A percentile compares a stretch with the other conserved stretches of the same genome.
Conservation (phyloP, 2,329 filamentous ascomycete species). For the Fusarium continuum region DNA sequence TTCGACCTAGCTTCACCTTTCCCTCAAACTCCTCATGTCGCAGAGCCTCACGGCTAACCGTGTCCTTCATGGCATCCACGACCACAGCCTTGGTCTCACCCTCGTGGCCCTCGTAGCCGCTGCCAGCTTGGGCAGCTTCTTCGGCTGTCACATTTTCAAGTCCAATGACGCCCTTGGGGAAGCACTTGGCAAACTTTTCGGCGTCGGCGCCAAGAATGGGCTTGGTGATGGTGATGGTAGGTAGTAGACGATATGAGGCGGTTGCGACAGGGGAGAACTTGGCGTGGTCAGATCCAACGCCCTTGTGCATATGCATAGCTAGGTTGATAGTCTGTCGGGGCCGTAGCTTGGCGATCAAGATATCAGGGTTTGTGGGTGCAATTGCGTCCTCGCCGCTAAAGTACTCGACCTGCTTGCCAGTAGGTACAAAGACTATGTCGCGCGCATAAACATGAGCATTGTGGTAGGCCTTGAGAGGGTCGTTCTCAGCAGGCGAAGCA, state of each 20-base stretch:
- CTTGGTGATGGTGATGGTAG: constrained; percentile 81
- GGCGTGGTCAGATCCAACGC: constrained; percentile 90
- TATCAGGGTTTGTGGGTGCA: constrained; percentile 85
- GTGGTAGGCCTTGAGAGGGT: constrained; percentile 85
- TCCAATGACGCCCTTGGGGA: constrained; percentile 86
- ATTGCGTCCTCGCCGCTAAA: constrained; percentile 77
- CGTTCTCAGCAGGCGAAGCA: constrained; percentile 75
- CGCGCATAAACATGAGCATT: constrained; percentile 84
- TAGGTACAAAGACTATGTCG: constrained; percentile 79
- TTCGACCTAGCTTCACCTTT: constrained; percentile 91
- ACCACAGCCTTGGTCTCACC: constrained; percentile 91
- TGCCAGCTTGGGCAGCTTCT: constrained; percentile 68
- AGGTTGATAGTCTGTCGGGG: constrained; percentile 88
- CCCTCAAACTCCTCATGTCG: constrained; percentile 92
- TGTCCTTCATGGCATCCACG: constrained; percentile 88
- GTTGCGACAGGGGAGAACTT: constrained; percentile 98
- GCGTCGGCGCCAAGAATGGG: constrained; percentile 91
- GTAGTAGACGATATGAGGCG: constrained; percentile 89
- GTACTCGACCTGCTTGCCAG: constrained; percentile 74
- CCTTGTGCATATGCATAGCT: constrained; percentile 93
- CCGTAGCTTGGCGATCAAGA: constrained; percentile 91
- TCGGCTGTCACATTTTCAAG: constrained; percentile 75
- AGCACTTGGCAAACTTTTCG: constrained; percentile 88
- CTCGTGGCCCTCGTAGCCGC: constrained; percentile 76
- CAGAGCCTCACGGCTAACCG: constrained; percentile 91